Evolutionary conservation across 352 stramenopile genomes (phyloP).

Genomic region (Pythium plurisporium): DNA sequence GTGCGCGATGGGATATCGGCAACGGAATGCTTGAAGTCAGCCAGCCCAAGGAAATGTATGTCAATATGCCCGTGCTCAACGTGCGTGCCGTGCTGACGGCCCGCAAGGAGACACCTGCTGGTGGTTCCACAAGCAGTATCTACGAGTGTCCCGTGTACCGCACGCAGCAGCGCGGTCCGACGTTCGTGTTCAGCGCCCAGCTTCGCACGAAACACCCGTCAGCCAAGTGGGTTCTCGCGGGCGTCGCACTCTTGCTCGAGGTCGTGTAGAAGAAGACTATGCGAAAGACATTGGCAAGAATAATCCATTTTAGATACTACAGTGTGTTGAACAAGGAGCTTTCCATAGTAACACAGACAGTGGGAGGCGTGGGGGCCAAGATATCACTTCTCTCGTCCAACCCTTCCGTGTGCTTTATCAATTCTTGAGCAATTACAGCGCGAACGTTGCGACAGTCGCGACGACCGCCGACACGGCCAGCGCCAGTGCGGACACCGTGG

Average conservation of each 20-base stretch:
- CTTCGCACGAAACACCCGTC: constrained; percentile 83
- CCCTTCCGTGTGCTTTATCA: background rate
- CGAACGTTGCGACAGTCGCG: constrained; percentile 5
- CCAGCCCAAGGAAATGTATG: constrained; percentile 89
- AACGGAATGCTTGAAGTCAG: constrained; percentile 78
- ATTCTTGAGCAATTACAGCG: constrained; percentile 7
- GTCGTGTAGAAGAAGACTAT: constrained; percentile 40
- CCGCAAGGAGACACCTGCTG: constrained; percentile 31
- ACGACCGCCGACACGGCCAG: constrained; percentile 1
- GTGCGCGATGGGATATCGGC: constrained; percentile 82
- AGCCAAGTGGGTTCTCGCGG: constrained; percentile 89
- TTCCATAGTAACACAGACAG: background rate
- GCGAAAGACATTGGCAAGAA: too few species aligned
- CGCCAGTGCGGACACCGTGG: background rate
- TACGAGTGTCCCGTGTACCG: constrained; percentile 91
- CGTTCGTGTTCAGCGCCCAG: constrained; percentile 86
- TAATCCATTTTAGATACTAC: constrained; percentile 8
- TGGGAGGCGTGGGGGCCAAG: background rate
- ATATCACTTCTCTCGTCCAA: too few species aligned
- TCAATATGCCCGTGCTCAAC: constrained; percentile 90
- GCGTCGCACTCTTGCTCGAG: constrained; percentile 88
- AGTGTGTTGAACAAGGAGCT: background rate
- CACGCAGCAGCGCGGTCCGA: constrained; percentile 87
- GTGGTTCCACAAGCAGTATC: constrained; percentile 17
- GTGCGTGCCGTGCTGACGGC: constrained; percentile 61